phyloP scores from a whole-genome alignment of 352 stramenopile genomes.

The Phytophthora cajani region DNA sequence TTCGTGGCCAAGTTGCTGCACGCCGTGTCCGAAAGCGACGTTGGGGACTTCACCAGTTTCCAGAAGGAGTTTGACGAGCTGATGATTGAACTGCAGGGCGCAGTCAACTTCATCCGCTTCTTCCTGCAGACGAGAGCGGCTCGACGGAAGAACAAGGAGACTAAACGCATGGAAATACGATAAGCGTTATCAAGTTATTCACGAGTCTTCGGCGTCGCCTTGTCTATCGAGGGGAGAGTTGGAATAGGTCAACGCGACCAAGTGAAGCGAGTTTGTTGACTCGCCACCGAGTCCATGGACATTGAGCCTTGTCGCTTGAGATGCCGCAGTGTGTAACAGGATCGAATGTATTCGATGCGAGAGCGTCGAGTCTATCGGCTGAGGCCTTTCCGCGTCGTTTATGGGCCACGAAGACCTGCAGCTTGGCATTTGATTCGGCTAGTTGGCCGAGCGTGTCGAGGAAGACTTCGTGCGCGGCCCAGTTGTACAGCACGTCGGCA shows the following conservation, averaged over 20 bases:
- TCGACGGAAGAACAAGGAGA: conserved; percentile 17
- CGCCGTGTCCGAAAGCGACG: conserved; percentile 54
- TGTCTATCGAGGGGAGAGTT: not conserved
- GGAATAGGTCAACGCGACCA: conserved; percentile 21
- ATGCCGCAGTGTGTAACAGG: not conserved
- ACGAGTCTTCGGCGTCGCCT: not conserved
- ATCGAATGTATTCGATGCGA: conserved; percentile 25
- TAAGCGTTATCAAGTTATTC: not conserved
- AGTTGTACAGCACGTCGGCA: conserved; percentile 72
- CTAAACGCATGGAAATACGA: not conserved
- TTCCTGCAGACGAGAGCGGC: conserved; percentile 30
- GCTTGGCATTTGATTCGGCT: not conserved
- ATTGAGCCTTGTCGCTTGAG: not conserved
- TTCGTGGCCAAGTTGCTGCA: conserved; percentile 66
- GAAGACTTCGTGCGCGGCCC: conserved; percentile 52
- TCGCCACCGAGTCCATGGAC: conserved; percentile 34
- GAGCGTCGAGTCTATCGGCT: conserved; percentile 30
- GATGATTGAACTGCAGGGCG: conserved; percentile 32
- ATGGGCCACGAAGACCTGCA: conserved; percentile 55
- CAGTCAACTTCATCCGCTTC: conserved; percentile 38
- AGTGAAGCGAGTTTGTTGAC: conserved; percentile 22
- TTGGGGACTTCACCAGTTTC: conserved; percentile 35
- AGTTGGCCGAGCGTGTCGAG: conserved; percentile 43
- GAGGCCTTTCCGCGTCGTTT: conserved; percentile 53
- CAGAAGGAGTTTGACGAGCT: conserved; percentile 33